Percentiles rank a stretch among this genome's conserved stretches.
Evolutionary conservation across 305 asterid species (phyloP).

Genomic region (Striga hermonthica): DNA sequence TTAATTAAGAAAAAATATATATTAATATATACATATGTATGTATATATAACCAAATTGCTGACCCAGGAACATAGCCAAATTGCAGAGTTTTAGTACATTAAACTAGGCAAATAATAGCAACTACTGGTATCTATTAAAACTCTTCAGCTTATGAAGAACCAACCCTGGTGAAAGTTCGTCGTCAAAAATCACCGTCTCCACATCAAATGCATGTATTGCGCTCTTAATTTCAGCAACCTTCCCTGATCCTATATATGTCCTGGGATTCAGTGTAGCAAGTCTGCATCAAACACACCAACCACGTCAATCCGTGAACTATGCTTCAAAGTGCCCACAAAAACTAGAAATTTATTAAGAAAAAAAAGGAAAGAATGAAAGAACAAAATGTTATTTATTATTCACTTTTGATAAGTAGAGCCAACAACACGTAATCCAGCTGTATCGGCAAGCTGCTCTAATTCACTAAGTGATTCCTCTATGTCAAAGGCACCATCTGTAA

Average conservation of each 20-base stretch:
- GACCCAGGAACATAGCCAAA: constrained; percentile 8
- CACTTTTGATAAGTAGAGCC: constrained; percentile 90
- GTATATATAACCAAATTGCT: neutral
- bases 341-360: neutral
- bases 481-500: constrained; percentile 48
- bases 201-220: constrained; percentile 80
- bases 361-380: neutral
- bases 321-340: constrained; percentile 6
- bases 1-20: neutral
- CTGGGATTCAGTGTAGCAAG: constrained; percentile 75
- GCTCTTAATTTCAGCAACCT: constrained; percentile 83
- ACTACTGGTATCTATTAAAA: constrained; percentile 5
- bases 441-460: constrained; percentile 89
- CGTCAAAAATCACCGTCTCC: constrained; percentile 90
- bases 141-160: constrained; percentile 35
- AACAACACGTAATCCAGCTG: constrained; percentile 85
- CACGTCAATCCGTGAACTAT: constrained; percentile 16
- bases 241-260: constrained; percentile 94
- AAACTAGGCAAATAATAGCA: constrained; percentile 4
- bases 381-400: constrained; percentile 22
- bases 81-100: constrained; percentile 12
- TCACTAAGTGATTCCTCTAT: constrained; percentile 85
- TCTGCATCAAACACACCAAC: constrained; percentile 42
- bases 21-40: too few species aligned
- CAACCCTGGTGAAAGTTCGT: constrained; percentile 94